Percentiles rank a stretch among this genome's conserved stretches.
Conservation (phyloP, 1,284 basidiomycete genomes). For the Cerrena zonata region DNA sequence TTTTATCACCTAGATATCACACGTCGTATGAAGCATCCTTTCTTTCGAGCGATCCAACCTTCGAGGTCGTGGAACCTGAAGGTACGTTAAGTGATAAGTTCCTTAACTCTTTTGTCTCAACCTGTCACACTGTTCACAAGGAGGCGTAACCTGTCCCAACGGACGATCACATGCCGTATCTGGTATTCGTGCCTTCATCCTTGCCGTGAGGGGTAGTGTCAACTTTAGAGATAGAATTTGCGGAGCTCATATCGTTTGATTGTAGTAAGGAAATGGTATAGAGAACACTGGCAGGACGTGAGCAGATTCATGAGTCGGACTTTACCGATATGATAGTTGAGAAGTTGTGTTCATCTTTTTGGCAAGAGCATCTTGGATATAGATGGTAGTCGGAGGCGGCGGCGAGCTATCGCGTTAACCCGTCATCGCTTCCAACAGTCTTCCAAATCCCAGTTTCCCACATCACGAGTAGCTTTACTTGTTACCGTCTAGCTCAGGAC, state of each 20-base stretch:
- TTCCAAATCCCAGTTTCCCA: no score
- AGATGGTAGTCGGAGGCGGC: no score
- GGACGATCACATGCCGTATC: constrained; percentile 55
- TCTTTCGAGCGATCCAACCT: constrained; percentile 43
- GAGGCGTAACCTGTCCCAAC: constrained; percentile 38
- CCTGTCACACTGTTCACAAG: constrained; percentile 57
- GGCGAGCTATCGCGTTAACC: no score
- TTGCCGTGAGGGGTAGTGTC: constrained; percentile 19
- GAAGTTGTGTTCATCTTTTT: no score
- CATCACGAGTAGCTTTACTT: no score
- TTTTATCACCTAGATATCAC: constrained; percentile 49
- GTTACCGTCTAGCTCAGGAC: no score
- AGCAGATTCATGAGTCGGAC: no score
- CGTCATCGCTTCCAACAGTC: no score
- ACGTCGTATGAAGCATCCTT: constrained; percentile 57
- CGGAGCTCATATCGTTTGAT: not conserved
- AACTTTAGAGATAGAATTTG: constrained; percentile 1
- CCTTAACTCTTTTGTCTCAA: constrained; percentile 59
- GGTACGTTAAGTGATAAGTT: constrained; percentile 43
- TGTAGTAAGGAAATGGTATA: no score
- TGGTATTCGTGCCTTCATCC: constrained; percentile 48
- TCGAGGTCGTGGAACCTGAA: constrained; percentile 30
- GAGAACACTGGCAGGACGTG: no score
- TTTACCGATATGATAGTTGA: no score
- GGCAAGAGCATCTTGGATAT: no score